A percentile compares a stretch with the other conserved stretches of the same genome.
These are phyloP conservation scores for Sarcomyxa edulis DNA, from an alignment of 768 basidiomycete species.

Conservation along the genomic window DNA sequence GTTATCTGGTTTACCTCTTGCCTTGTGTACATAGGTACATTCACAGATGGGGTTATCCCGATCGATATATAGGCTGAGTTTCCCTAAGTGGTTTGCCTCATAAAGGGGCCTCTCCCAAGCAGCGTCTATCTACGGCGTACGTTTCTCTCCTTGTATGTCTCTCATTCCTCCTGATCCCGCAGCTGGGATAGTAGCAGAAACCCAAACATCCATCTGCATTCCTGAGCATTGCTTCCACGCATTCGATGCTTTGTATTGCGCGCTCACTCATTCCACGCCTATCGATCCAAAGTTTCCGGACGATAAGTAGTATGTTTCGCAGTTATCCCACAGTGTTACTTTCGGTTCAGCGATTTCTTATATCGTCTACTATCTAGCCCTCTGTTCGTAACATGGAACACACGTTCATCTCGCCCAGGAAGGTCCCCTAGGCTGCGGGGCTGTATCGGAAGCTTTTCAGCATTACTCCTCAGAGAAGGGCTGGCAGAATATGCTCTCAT, in stretches of 20 bases:
- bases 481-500: conserved; percentile 87
- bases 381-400: conserved; percentile 97
- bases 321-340: not conserved
- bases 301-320: conserved; percentile 66
- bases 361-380: conserved; percentile 45
- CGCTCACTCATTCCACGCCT: conserved; percentile 53
- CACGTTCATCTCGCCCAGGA: conserved; percentile 53
- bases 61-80: conserved; percentile 3
- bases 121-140: too few relatives aligned
- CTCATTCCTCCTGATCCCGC: conserved; percentile 48
- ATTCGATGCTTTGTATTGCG: conserved; percentile 77
- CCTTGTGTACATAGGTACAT: conserved; percentile 30
- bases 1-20: conserved; percentile 37
- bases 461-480: conserved; percentile 67
- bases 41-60: conserved; percentile 29
- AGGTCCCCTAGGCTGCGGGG: conserved; percentile 69
- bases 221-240: conserved; percentile 78
- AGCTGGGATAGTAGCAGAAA: conserved; percentile 29
- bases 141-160: conserved; percentile 39
- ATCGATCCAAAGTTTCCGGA: conserved; percentile 61
- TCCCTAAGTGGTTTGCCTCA: too few relatives aligned
- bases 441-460: conserved; percentile 92
- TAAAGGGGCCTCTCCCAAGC: conserved; percentile 7
- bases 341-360: not conserved
- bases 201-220: conserved; percentile 46